Conservation (phyloP, 805 yeast species). For the Zygosaccharomyces siamensis region DNA sequence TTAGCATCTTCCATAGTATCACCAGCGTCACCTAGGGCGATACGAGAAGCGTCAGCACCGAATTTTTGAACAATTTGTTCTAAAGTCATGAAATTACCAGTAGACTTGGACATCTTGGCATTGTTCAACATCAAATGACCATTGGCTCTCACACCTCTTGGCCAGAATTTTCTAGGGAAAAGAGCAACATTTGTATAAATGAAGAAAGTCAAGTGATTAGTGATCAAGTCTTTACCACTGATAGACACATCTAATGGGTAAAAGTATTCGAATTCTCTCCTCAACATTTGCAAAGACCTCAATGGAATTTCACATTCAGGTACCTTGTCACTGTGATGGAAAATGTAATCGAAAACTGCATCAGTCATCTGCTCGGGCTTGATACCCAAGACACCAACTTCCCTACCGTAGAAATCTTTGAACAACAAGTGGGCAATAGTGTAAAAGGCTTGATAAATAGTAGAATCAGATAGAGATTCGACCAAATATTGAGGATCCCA, state of each 20-base stretch:
- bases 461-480: slow-evolving; percentile 93
- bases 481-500: slow-evolving; percentile 94
- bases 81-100: slow-evolving; percentile 94
- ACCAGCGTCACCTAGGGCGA: slow-evolving; percentile 98
- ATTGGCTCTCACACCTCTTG: slow-evolving; percentile 86
- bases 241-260: slow-evolving; percentile 90
- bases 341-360: slow-evolving; percentile 88
- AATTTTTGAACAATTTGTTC: slow-evolving; percentile 78
- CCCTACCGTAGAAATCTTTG: slow-evolving; percentile 76
- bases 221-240: slow-evolving; percentile 95
- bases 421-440: slow-evolving; percentile 86
- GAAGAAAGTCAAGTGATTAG: slow-evolving; percentile 95
- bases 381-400: slow-evolving; percentile 66
- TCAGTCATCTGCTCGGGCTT: slow-evolving; percentile 83
- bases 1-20: slow-evolving; percentile 97
- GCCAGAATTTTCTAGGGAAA: slow-evolving; percentile 91
- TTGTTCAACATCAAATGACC: slow-evolving; percentile 95
- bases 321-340: slow-evolving; percentile 60
- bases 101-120: slow-evolving; percentile 96
- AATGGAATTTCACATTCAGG: slow-evolving; percentile 55
- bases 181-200: slow-evolving; percentile 88
- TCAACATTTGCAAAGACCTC: slow-evolving; percentile 62
- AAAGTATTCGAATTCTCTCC: slow-evolving; percentile 95
- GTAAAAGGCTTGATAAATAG: slow-evolving; percentile 91
- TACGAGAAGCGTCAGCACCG: slow-evolving; percentile 97